A percentile compares a stretch with the other conserved stretches of the same genome.
Conservation (phyloP, 2,329 filamentous ascomycete species). For the Diaporthe vexans region DNA sequence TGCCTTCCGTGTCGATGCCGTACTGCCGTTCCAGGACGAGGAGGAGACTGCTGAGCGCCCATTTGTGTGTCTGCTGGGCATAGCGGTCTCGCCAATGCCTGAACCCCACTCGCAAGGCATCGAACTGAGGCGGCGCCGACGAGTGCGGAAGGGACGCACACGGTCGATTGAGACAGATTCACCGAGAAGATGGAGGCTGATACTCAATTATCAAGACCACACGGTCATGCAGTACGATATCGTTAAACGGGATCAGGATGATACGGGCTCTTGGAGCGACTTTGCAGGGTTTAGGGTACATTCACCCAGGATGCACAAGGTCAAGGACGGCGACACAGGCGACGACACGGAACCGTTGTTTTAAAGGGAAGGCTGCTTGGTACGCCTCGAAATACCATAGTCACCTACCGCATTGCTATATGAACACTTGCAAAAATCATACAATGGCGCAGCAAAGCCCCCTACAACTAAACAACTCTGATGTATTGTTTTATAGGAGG, state of each 20-base stretch:
- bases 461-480: no score
- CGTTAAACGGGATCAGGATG: conserved; percentile 37
- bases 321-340: not conserved
- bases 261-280: conserved; percentile 42
- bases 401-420: no score
- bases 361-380: not conserved
- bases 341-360: not conserved
- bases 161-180: conserved; percentile 41
- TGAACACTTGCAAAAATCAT: no score
- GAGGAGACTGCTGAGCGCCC: conserved; percentile 61
- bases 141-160: conserved; percentile 15
- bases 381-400: no score
- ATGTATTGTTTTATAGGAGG: no score
- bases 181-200: conserved; percentile 72
- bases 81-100: conserved; percentile 77
- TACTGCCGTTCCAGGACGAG: conserved; percentile 62
- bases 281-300: conserved; percentile 14
- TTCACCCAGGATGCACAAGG: not conserved
- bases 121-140: conserved; percentile 42
- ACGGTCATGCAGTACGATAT: conserved; percentile 79
- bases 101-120: conserved; percentile 52
- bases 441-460: no score
- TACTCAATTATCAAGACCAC: conserved; percentile 81
- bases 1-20: conserved; percentile 67
- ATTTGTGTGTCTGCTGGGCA: conserved; percentile 71